Evolutionary conservation across 192 early-diverging fungal genomes (phyloP), one percentile per base, ranked within the genome.

Genomic region (Phlyctochytrium planicorne): DNA sequence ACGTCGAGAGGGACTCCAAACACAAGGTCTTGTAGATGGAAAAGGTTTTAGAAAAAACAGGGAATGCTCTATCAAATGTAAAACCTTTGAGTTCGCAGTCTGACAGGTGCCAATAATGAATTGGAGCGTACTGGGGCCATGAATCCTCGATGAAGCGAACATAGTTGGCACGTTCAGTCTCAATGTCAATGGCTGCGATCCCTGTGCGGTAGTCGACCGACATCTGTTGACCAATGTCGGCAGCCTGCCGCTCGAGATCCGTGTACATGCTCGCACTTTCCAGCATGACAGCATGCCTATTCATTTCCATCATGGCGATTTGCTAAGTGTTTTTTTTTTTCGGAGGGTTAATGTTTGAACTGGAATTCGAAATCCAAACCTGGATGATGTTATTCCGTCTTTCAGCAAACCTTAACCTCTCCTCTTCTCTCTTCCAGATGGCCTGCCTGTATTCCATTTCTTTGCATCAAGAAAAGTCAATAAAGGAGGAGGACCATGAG

Each of bases 1-100:
- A 50, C 33, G 29, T 72, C 66, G 20, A 79, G 53, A 16, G 71
- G 75, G 29, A 78, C 57, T 12, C 75, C 71, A 70, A 75, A 79
- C 3, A 75, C 67, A 70, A 79, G 68, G 50, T 77, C 76, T 78
- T 31, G 53, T 14, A 30, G 20, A 60, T 20, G 20, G 3, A 69
- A 27, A 3, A 70, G 30, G 23, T 24, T 37, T 10, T 14, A 70
- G 24, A 71, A 24, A 69, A 66, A n/a, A n/a, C n/a, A n/a, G n/a
- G n/a, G n/a, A n/a, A n/a, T n/a, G n/a, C 2, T 31, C 27, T 24
- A 1, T 30, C 16, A 37, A 12, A 25, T 32, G 30, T 50, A 53
- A 47, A 52, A 56, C 67, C 74, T 59, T 70, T 76, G 0, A 65
- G 10, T 27, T 65, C 37, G 24, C 66, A 65, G 32, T 73, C 53